Base-by-base conservation (phyloP, 2,329 filamentous ascomycete species). In the Diaporthe sp. region DNA sequence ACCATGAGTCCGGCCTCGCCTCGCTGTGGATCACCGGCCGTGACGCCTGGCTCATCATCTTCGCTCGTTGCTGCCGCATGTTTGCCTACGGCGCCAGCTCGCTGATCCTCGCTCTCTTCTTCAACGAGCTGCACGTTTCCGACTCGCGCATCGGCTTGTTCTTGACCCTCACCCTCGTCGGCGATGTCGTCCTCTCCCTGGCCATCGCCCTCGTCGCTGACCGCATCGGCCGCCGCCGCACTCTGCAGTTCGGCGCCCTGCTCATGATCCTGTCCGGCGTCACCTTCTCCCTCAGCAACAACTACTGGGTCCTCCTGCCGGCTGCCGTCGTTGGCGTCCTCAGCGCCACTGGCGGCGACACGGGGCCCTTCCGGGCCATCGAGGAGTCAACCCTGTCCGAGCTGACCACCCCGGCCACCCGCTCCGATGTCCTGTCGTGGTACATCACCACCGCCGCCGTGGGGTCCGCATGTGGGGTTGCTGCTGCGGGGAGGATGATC, bases 351-450 rank as follows among this genome's bases (percentile, higher is more conserved):
- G 92, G 92, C 9, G 89, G 90, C 22, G 92, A 94, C 78, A 92
- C 93, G 80, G 92, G 92, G 0, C 92, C 92, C 0, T 94, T 94
- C 78, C 85, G 92, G 51, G 90, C 90, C 4, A 90, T 94, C 44
- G 92, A 94, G 80, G 92, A 94, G 84, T 91, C 89, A 0, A 90
- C 89, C 47, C 81, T 93, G 10, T 90, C 91, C 7, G 90, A 93
- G 80, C 85, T 93, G 60, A 92, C 91, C 0, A 86, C 84, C 0
- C 86, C 88, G 0, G 82, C 85, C 42, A 89, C 87, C 0, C 84
- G 92, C 63, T 85, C 90, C 20, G 91, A 93, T 81, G 91, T 94
- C n/a, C 85, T 93, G 75, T 88, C 90, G 12, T 94, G 92, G 92
- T 92, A 94, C 79, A 88, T 92, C 55, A 90, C 88, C 22, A 86